A percentile compares a stretch with the other conserved stretches of the same genome.
phyloP scores from a whole-genome alignment of 495 filamentous ascomycete species.

The Cercophora scortea region DNA sequence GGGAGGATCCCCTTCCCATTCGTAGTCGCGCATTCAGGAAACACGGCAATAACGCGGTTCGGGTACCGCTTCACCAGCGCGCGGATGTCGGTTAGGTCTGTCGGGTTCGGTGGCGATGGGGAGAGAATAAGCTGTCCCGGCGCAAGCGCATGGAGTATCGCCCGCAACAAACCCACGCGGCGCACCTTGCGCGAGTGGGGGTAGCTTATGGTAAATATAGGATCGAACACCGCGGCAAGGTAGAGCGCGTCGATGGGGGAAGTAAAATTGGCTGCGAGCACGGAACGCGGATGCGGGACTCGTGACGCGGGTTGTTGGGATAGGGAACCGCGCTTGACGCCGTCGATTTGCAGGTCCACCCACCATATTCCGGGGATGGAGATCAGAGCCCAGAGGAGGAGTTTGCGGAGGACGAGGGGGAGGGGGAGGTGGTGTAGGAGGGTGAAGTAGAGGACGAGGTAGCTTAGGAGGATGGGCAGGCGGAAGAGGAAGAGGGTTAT shows the following conservation, averaged over 20 bases:
- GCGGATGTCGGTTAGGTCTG: conserved; percentile 47
- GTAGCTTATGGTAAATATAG: conserved; percentile 81
- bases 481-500: conserved; percentile 72
- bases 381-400: conserved; percentile 77
- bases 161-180: conserved; percentile 64
- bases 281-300: conserved; percentile 63
- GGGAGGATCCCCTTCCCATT: conserved; percentile 89
- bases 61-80: conserved; percentile 61
- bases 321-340: conserved; percentile 75
- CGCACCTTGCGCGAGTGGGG: conserved; percentile 65
- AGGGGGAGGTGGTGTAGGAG: conserved; percentile 81
- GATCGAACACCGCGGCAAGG: conserved; percentile 94
- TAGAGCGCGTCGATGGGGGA: conserved; percentile 91
- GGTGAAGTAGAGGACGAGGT: conserved; percentile 63
- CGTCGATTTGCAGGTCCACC: conserved; percentile 94
- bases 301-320: conserved; percentile 53
- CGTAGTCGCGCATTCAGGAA: conserved; percentile 89
- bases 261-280: conserved; percentile 87
- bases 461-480: conserved; percentile 66
- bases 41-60: conserved; percentile 67
- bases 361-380: conserved; percentile 90
- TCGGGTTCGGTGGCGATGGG: conserved; percentile 36
- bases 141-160: conserved; percentile 66
- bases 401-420: conserved; percentile 70
- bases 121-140: conserved; percentile 41